Conservation (phyloP, 2,329 filamentous ascomycete species). For the Fusarium agapanthi region DNA sequence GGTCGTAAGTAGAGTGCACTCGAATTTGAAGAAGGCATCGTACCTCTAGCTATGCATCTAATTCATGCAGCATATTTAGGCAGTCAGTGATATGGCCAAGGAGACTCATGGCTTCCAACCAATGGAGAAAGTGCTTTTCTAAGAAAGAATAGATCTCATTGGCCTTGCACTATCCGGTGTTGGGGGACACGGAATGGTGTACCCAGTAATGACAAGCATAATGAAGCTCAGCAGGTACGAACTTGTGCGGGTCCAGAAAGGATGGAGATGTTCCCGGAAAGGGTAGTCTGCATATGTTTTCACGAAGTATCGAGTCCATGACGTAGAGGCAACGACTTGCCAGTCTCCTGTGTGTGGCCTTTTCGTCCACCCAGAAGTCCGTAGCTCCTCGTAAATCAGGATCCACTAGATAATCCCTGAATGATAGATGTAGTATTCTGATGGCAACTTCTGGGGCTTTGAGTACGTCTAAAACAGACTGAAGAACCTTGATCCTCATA, state of each 20-base stretch:
- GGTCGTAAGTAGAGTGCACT: neutral
- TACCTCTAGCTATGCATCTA: neutral
- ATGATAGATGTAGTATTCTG: neutral
- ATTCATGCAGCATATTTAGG: neutral
- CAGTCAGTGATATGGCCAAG: neutral
- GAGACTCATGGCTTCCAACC: neutral
- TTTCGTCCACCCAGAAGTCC: neutral
- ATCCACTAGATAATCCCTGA: neutral
- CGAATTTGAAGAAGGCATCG: rapidly evolving
- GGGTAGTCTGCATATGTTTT: neutral
- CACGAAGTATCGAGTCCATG: neutral
- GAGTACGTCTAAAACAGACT: neutral
- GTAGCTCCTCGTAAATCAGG: neutral
- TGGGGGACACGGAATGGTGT: slow-evolving; percentile 32
- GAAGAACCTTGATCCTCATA: neutral
- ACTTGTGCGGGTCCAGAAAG: rapidly evolving
- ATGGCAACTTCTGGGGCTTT: neutral
- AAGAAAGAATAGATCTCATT: rapidly evolving
- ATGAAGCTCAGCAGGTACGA: neutral
- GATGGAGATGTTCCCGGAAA: neutral
- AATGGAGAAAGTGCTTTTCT: neutral
- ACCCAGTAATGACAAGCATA: slow-evolving; percentile 41
- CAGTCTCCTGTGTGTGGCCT: neutral
- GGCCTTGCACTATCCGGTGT: rapidly evolving
- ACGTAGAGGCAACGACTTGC: neutral